A percentile compares a stretch with the other conserved stretches of the same genome.
These are phyloP conservation scores for Plasmodium gaboni DNA, from an alignment of 169 alveolate species.

Conservation along the genomic window DNA sequence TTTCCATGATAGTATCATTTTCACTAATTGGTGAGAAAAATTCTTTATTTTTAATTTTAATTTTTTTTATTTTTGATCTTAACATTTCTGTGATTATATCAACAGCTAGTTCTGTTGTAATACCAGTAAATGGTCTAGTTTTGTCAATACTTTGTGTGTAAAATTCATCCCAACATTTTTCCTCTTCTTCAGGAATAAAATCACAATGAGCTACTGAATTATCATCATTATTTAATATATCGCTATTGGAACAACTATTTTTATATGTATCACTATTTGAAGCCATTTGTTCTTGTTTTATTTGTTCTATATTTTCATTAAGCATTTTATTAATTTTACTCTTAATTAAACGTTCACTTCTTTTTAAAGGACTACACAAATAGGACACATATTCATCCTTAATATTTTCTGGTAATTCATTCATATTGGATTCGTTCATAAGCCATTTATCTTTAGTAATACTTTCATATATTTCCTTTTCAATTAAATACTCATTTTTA, in stretches of 20 bases:
- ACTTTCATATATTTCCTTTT: neutral
- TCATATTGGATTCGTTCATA: constrained; percentile 57
- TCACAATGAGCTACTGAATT: constrained; percentile 2
- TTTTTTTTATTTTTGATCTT: constrained; percentile 21
- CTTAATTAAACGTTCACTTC: constrained; percentile 64
- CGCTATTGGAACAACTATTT: neutral
- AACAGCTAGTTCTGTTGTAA: constrained; percentile 71
- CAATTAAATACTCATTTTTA: constrained; percentile 8
- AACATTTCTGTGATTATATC: constrained; percentile 49
- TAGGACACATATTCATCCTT: constrained; percentile 60
- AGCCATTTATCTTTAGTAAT: constrained; percentile 22
- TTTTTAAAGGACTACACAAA: constrained; percentile 46
- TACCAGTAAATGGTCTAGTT: constrained; percentile 49
- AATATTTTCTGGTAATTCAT: constrained; percentile 55
- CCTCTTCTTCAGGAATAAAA: constrained; percentile 66
- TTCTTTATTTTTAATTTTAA: constrained; percentile 39
- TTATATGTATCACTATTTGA: neutral
- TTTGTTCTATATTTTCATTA: constrained; percentile 18
- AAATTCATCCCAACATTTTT: constrained; percentile 70
- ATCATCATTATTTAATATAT: neutral
- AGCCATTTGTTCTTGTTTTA: constrained; percentile 5
- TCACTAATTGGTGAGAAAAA: constrained; percentile 47
- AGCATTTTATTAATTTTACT: constrained; percentile 65
- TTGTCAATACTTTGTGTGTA: constrained; percentile 62
- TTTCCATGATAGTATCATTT: constrained; percentile 79